phyloP scores from a whole-genome alignment of 768 basidiomycete genomes.

The Lanmaoa rubissima region DNA sequence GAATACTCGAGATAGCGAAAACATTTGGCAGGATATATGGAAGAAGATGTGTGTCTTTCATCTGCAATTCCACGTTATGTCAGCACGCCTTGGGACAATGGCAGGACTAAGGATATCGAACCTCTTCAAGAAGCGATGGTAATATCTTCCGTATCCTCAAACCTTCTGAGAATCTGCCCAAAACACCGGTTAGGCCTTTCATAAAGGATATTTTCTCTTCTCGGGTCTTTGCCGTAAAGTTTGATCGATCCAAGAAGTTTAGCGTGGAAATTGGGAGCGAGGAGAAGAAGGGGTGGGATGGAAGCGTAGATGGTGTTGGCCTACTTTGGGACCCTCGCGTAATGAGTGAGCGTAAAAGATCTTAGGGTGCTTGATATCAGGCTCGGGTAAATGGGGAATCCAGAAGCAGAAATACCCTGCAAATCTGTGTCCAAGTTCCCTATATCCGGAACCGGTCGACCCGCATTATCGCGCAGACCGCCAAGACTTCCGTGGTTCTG shows the following conservation, averaged over 20 bases:
- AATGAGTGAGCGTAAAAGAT: conserved; percentile 74
- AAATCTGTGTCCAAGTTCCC: conserved; percentile 68
- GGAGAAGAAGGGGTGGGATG: conserved; percentile 89
- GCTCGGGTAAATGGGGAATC: conserved; percentile 2
- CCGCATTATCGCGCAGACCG: conserved; percentile 66
- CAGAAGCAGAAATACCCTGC: conserved; percentile 48
- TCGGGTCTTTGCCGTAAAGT: conserved; percentile 88
- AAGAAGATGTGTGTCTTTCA: conserved; percentile 91
- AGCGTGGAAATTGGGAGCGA: conserved; percentile 94
- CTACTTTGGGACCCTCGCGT: conserved; percentile 73
- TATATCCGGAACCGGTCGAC: conserved; percentile 59
- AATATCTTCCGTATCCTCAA: conserved; percentile 85
- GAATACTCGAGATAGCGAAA: conserved; percentile 77
- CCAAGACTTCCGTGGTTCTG: conserved; percentile 76
- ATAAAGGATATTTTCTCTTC: conserved; percentile 98
- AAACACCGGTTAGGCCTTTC: conserved; percentile 79
- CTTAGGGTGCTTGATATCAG: conserved; percentile 38
- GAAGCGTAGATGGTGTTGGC: conserved; percentile 76
- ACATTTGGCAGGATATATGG: conserved; percentile 97
- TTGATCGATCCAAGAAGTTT: conserved; percentile 93
- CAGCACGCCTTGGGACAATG: neutral
- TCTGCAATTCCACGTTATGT: conserved; percentile 41
- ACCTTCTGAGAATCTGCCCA: conserved; percentile 85
- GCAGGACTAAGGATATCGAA: conserved; percentile 31
- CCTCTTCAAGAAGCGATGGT: conserved; percentile 92